Evolutionary conservation across 352 stramenopile genomes (phyloP).

Genomic region (Globisporangium cederbergense): DNA sequence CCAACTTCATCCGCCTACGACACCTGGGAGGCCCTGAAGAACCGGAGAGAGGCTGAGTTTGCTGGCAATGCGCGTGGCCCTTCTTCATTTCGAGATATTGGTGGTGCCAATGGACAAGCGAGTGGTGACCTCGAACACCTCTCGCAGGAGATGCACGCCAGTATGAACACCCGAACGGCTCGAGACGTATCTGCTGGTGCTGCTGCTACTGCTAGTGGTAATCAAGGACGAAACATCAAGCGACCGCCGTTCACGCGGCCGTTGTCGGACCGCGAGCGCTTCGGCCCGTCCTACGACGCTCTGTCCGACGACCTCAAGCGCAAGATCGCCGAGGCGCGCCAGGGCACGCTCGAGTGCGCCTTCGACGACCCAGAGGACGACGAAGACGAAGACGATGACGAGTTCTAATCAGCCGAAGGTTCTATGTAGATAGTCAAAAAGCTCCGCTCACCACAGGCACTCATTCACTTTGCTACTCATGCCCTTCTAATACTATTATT

Average conservation of each 20-base stretch:
- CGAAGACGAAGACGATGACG: conserved; percentile 13
- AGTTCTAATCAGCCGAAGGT: neutral
- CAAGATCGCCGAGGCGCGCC: conserved; percentile 29
- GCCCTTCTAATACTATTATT: neutral
- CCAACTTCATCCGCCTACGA: neutral
- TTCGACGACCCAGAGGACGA: conserved; percentile 27
- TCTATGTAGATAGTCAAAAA: neutral
- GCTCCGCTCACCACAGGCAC: no score
- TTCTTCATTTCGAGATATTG: neutral
- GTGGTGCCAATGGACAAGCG: neutral
- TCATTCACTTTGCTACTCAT: neutral
- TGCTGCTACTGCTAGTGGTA: neutral
- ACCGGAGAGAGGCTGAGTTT: neutral
- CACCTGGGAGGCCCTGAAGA: conserved; percentile 2
- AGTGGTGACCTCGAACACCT: conserved; percentile 14
- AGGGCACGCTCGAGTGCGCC: conserved; percentile 30
- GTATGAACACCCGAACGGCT: conserved; percentile 2
- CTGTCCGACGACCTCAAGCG: conserved; percentile 31
- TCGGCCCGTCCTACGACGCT: conserved; percentile 22
- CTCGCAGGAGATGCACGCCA: conserved; percentile 13
- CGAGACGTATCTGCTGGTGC: neutral
- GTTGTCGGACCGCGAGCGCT: conserved; percentile 16
- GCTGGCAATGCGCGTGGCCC: neutral
- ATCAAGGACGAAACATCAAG: neutral
- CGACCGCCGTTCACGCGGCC: neutral